These are phyloP conservation scores for Arctostaphylos glauca DNA, from an alignment of 148 eudicot genomes.

Conservation along the genomic window DNA sequence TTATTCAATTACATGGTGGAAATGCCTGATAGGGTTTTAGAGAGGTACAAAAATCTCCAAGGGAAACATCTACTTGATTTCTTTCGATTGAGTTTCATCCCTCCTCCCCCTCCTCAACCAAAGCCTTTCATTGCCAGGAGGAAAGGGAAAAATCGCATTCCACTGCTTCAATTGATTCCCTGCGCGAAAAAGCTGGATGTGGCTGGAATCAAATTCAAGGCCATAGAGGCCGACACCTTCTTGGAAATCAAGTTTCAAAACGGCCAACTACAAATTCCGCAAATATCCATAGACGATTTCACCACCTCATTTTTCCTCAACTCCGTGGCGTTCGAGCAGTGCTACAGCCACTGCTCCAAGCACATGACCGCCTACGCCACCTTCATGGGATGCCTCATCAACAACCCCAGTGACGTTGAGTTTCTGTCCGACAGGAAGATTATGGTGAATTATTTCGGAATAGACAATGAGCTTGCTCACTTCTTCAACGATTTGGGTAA, in stretches of 20 bases:
- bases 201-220: background rate
- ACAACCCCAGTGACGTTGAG: background rate
- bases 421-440: background rate
- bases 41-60: background rate
- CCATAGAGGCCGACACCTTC: background rate
- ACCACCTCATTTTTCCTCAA: background rate
- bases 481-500: background rate
- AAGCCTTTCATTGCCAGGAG: background rate
- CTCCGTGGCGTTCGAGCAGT: conserved; percentile 8
- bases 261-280: background rate
- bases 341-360: background rate
- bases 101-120: background rate
- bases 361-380: background rate
- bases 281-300: background rate
- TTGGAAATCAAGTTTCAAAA: background rate
- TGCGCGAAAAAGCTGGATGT: background rate
- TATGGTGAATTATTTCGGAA: background rate
- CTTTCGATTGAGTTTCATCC: conserved; percentile 5
- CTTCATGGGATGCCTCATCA: conserved; percentile 3
- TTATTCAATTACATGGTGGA: background rate
- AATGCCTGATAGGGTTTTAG: background rate
- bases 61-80: conserved; percentile 9
- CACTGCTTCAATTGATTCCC: background rate
- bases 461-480: background rate
- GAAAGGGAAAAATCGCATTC: background rate